Conservation (phyloP, 1,139 yeast genomes). For the Geotrichum reessii region DNA sequence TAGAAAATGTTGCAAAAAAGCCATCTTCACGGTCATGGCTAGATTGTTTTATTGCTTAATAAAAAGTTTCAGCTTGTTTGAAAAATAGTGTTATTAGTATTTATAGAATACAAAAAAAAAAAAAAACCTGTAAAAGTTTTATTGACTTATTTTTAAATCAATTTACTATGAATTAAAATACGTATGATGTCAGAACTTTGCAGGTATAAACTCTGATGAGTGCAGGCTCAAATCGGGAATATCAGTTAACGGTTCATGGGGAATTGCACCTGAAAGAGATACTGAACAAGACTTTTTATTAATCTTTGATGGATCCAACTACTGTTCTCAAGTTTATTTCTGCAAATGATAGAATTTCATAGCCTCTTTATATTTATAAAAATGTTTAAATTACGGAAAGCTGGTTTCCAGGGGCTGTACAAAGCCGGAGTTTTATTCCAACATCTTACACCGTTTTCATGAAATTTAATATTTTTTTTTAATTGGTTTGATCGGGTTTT, state of each 20-base stretch:
- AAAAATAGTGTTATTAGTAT: neutral
- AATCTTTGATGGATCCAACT: neutral
- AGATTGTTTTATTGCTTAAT: neutral
- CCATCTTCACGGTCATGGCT: neutral
- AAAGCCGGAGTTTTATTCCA: conserved; percentile 42
- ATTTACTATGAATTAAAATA: neutral
- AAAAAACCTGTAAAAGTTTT: neutral
- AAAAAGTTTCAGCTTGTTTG: neutral
- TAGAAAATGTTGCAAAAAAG: neutral
- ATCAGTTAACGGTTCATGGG: neutral
- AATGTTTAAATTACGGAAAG: conserved; percentile 2
- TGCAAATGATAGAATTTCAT: too few species aligned
- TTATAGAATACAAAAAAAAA: neutral
- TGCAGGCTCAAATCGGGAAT: neutral
- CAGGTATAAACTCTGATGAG: neutral
- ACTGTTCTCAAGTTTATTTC: neutral
- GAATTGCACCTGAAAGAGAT: neutral
- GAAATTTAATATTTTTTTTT: conserved; percentile 43
- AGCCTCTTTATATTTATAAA: conserved; percentile 2
- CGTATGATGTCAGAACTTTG: neutral
- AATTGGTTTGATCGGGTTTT: conserved; percentile 57
- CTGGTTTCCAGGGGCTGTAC: conserved; percentile 30
- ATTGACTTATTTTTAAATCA: neutral
- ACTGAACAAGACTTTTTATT: neutral
- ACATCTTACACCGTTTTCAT: conserved; percentile 47